Base-by-base conservation (phyloP, 2,329 filamentous ascomycete species). In the Botrytis sinoallii region DNA sequence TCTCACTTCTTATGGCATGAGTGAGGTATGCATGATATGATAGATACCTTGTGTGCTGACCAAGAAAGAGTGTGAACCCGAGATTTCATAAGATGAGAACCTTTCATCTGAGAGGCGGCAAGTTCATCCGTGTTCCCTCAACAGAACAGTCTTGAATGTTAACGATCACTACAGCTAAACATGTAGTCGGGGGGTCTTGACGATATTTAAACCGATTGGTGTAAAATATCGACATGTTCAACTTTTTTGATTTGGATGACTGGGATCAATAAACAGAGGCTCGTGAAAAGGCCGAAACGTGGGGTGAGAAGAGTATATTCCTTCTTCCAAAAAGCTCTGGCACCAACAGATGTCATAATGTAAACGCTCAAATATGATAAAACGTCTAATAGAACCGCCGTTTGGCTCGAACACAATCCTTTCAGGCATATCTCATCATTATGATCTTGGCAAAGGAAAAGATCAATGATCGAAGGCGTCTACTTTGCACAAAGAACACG, bases 231-330 rank as follows among this genome's bases (percentile, higher is more conserved):
- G 44, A 44, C 3, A 44, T 35, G 52, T 12, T 59, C 48, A 67
- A 29, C 52, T n/a, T 46, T 55, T 55, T 38, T 44, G 14, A 42
- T 60, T 60, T 59, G 38, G 8, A 22, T 18, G 67, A 70, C 55
- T 60, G 38, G 67, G 67, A n/a, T 60, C 44, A 29, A 29, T n/a
- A 10, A 40, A 25, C 29, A n/a, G 61, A 67, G 48, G 61, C 48
- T 67, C 61, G 61, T 59, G 61, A 59, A 63, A 40, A n/a, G 22
- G 25, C 22, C 22, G 60, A 67, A 72, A 60, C 48, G 70, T 72
- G 70, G 70, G 70, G 70, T 67, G 61, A n/a, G 69, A 64, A 52
- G 70, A 61, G 35, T 20, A 29, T 64, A 25, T 63, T 35, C 61
- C n/a, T 64, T 64, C 40, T 46, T 55, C 22, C n/a, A 7, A 9